A percentile compares a stretch with the other conserved stretches of the same genome.
These are phyloP conservation scores for Microbotryum scabiosae DNA, from an alignment of 1,284 basidiomycete species.

Conservation along the genomic window DNA sequence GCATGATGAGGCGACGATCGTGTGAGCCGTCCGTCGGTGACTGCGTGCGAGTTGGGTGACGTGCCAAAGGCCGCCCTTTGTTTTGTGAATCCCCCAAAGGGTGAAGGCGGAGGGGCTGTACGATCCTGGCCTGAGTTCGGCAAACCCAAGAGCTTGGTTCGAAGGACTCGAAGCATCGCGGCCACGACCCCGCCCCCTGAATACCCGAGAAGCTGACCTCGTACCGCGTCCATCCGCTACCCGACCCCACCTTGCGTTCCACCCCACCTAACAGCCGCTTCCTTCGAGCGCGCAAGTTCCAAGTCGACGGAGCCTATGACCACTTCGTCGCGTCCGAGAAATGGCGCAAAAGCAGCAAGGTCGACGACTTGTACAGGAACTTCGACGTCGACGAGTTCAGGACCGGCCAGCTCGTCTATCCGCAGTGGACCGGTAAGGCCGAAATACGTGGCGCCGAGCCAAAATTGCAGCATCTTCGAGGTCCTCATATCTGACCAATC, in stretches of 20 bases:
- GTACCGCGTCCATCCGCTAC: too few species aligned
- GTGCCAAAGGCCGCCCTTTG: too few species aligned
- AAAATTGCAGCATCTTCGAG: too few species aligned
- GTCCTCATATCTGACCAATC: too few species aligned
- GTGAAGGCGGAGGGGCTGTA: too few species aligned
- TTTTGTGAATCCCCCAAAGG: too few species aligned
- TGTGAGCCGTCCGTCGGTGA: slow-evolving; percentile 46
- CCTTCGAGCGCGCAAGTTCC: slow-evolving; percentile 59
- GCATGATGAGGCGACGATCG: slow-evolving; percentile 55
- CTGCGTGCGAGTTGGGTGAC: too few species aligned
- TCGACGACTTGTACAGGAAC: slow-evolving; percentile 53
- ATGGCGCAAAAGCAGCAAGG: slow-evolving; percentile 56
- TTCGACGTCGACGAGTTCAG: slow-evolving; percentile 57
- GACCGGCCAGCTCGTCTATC: slow-evolving; percentile 55
- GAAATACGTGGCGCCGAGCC: slow-evolving; percentile 39
- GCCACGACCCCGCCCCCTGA: too few species aligned
- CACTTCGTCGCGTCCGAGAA: slow-evolving; percentile 57
- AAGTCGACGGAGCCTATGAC: slow-evolving; percentile 54
- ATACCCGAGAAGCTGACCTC: background rate
- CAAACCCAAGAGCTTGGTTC: too few species aligned
- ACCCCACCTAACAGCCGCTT: slow-evolving; percentile 51
- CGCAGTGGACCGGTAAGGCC: slow-evolving; percentile 55
- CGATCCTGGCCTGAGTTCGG: too few species aligned
- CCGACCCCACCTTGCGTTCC: background rate
- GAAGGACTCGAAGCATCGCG: too few species aligned